These are phyloP conservation scores for Cyclocybe cylindracea DNA, from an alignment of 768 basidiomycete species.

Conservation along the genomic window DNA sequence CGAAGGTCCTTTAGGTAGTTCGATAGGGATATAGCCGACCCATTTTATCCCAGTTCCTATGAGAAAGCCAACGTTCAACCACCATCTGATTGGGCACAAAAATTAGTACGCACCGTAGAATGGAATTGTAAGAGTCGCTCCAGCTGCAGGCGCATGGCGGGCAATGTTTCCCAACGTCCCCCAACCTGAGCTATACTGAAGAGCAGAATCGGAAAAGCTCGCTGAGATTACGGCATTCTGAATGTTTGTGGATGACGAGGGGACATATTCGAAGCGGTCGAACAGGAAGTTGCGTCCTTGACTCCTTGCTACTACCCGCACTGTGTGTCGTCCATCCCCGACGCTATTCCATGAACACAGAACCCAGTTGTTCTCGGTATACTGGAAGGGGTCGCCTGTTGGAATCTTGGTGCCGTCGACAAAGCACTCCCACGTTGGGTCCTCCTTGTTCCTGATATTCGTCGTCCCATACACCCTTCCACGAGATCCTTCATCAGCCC, in stretches of 20 bases:
- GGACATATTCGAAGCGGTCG: slow-evolving; percentile 18
- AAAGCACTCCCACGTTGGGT: slow-evolving; percentile 17
- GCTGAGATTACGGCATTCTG: slow-evolving; percentile 17
- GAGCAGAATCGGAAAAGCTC: slow-evolving; percentile 16
- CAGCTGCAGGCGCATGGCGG: slow-evolving; percentile 14
- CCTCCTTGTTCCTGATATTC: slow-evolving; percentile 10
- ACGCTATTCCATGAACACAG: slow-evolving; percentile 15
- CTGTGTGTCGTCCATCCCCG: slow-evolving; percentile 12
- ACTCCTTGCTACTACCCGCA: slow-evolving; percentile 15
- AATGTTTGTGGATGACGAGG: slow-evolving; percentile 8
- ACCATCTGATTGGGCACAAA: neutral
- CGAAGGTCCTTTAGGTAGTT: slow-evolving; percentile 10
- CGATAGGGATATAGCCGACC: slow-evolving; percentile 20
- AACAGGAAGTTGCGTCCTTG: slow-evolving; percentile 15
- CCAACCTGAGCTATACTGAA: slow-evolving; percentile 23
- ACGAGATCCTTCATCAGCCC: slow-evolving; percentile 3
- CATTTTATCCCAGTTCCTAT: slow-evolving; percentile 26
- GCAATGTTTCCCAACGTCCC: slow-evolving; percentile 5
- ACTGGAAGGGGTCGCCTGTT: slow-evolving; percentile 5
- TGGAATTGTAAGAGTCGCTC: slow-evolving; percentile 15
- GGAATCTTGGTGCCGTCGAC: slow-evolving; percentile 9
- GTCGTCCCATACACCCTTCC: slow-evolving; percentile 14
- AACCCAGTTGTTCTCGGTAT: slow-evolving; percentile 16
- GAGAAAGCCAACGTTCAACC: neutral
- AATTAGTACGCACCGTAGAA: slow-evolving; percentile 21